These are phyloP conservation scores for Xanthoconium stramineum DNA, from an alignment of 768 basidiomycete species.

Conservation along the genomic window DNA sequence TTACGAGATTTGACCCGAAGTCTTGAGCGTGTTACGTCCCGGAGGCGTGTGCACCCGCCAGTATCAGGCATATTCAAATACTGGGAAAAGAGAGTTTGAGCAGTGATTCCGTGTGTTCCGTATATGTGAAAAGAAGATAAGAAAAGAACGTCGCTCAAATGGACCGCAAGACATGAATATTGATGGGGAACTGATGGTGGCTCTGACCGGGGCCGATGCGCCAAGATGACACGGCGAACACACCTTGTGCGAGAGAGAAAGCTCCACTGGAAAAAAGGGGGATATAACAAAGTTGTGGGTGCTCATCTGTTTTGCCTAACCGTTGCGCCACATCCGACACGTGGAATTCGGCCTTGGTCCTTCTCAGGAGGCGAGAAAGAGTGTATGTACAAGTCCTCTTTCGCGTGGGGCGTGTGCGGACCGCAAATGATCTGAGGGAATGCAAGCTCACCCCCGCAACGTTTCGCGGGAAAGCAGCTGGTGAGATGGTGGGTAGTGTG, in stretches of 20 bases:
- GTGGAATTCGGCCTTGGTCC: not conserved
- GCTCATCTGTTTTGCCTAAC: not conserved
- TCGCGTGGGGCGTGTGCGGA: not conserved
- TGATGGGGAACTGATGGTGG: constrained; percentile 10
- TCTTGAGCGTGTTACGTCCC: constrained; percentile 15
- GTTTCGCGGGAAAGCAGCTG: not conserved
- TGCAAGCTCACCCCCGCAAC: no score
- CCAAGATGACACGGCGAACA: constrained; percentile 3
- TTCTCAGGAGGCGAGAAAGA: not conserved
- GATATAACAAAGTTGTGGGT: not conserved
- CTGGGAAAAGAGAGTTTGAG: constrained; percentile 4
- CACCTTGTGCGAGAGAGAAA: not conserved
- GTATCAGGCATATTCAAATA: constrained; percentile 1
- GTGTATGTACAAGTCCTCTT: not conserved
- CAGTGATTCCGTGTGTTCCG: not conserved
- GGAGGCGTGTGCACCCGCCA: constrained; percentile 5
- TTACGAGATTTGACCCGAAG: constrained; percentile 19
- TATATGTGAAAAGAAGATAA: constrained; percentile 7
- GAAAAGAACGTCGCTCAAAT: constrained; percentile 3
- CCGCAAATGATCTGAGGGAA: no score
- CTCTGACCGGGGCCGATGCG: constrained; percentile 10
- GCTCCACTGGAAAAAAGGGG: not conserved
- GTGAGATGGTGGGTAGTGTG: not conserved
- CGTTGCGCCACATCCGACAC: constrained; percentile 15
- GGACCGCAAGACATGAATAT: not conserved